phyloP scores from a whole-genome alignment of 2,329 filamentous ascomycete species.

The Exserohilum turcica region DNA sequence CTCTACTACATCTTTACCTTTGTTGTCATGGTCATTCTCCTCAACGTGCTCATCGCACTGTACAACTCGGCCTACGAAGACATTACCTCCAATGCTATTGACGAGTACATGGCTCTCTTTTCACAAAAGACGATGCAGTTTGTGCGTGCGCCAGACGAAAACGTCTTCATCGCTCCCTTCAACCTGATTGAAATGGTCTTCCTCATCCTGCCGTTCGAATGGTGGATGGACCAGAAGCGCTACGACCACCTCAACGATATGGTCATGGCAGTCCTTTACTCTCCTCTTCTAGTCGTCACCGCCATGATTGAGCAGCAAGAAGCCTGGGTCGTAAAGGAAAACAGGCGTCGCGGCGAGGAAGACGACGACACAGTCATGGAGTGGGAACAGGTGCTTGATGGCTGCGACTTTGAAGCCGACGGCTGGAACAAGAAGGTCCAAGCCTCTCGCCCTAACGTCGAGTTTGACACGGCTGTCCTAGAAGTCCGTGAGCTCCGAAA shows the following conservation, averaged over 20 bases:
- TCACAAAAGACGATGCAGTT: conserved; percentile 96
- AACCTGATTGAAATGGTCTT: conserved; percentile 88
- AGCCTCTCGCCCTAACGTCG: conserved; percentile 78
- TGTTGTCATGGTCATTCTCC: conserved; percentile 89
- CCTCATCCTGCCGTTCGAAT: conserved; percentile 82
- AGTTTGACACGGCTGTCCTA: conserved; percentile 74
- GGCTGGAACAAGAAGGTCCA: conserved; percentile 84
- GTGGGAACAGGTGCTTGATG: conserved; percentile 81
- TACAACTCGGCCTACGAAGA: conserved; percentile 97
- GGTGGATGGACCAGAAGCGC: conserved; percentile 79
- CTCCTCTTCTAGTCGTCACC: conserved; percentile 78
- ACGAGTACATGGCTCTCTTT: conserved; percentile 94
- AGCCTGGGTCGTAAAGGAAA: conserved; percentile 67
- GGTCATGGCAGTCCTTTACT: conserved; percentile 86
- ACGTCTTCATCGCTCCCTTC: conserved; percentile 95
- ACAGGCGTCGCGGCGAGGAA: conserved; percentile 78
- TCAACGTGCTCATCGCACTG: conserved; percentile 95
- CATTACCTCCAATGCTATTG: conserved; percentile 88
- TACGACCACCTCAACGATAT: conserved; percentile 87
- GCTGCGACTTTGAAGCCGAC: conserved; percentile 79
- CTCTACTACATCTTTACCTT: conserved; percentile 99
- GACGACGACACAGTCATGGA: conserved; percentile 90
- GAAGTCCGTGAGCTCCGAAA: conserved; percentile 59
- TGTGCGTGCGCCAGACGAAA: conserved; percentile 94
- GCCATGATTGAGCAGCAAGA: conserved; percentile 62